These are phyloP conservation scores for Saccharomyces mikatae DNA, from an alignment of 805 yeast species.

Conservation along the genomic window DNA sequence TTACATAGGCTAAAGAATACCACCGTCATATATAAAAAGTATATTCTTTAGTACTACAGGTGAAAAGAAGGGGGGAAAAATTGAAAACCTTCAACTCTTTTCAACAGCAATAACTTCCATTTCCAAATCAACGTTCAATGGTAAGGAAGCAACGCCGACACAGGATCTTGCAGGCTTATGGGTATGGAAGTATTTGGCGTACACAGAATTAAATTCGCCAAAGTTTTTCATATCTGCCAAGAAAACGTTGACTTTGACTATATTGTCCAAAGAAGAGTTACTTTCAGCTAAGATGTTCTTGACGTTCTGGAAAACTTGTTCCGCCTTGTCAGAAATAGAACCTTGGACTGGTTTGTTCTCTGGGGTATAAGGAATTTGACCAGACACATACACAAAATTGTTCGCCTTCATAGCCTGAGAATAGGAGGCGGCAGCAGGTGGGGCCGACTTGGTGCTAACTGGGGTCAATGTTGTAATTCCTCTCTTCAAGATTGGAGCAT, in stretches of 20 bases:
- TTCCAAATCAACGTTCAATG: conserved; percentile 76
- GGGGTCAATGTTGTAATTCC: conserved; percentile 5
- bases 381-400: conserved; percentile 81
- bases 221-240: conserved; percentile 84
- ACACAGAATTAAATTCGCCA: conserved; percentile 74
- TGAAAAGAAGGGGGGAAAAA: not conserved
- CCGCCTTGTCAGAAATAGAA: conserved; percentile 64
- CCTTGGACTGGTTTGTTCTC: conserved; percentile 74
- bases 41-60: not conserved
- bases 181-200: conserved; percentile 59
- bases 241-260: conserved; percentile 80
- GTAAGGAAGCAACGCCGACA: conserved; percentile 86
- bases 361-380: conserved; percentile 85
- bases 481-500: not conserved
- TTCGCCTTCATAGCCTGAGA: conserved; percentile 90
- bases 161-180: conserved; percentile 96
- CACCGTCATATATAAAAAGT: not conserved
- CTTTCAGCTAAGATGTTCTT: conserved; percentile 70
- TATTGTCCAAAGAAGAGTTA: conserved; percentile 70
- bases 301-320: conserved; percentile 60
- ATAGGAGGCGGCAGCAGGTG: conserved; percentile 94
- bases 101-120: conserved; percentile 87
- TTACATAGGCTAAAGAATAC: not conserved
- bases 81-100: conserved; percentile 20
- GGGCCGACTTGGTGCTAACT: conserved; percentile 68